Evolutionary conservation across 768 basidiomycete species (phyloP), one percentile per base, ranked within the genome.

Genomic region (Amanita exitialis): DNA sequence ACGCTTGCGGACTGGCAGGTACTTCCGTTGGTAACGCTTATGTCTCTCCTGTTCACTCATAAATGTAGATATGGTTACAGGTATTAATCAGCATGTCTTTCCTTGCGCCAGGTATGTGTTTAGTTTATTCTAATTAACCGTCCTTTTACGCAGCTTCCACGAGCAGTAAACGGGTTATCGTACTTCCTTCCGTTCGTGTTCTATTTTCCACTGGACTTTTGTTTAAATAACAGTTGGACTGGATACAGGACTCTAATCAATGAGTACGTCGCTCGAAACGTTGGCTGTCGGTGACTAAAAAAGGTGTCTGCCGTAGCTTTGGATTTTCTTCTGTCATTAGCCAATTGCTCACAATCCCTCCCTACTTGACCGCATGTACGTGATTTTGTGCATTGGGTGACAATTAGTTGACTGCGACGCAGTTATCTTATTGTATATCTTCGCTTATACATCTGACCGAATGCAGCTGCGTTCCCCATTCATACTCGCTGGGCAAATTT

Each of bases 1-100:
- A 78, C 80, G 0, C 57, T 83, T 28, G 48, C 57, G 0, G 83
- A 86, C 60, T 86, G 85, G 85, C 82, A 86, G 68, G 69, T 78
- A 42, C 38, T 42, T 27, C 38, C 13, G 1, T 8, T 9, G 6
- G 27, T 20, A 25, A 6, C 23, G 21, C 7, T 53, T 58, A n/a
- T n/a, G 74, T 32, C 74, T 7, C 76, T 83, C 58, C 73, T 85
- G 12, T 73, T 83, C 13, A 32, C 4, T 5, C 3, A 4, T 13
- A 13, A 12, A 13, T 32, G 32, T 25, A 71, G 70, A 64, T 77
- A 16, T 80, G 76, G 73, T 44, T 78, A 16, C 78, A 80, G 56
- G 74, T 82, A 36, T 55, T 80, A 49, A 66, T 81, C 3, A 80
- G 78, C 56, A 73, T 85, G 69, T 78, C 80, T 0, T 64, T 84